These are phyloP conservation scores for Myriosclerotinia curreyana DNA, from an alignment of 2,329 filamentous ascomycete species.

Conservation along the genomic window DNA sequence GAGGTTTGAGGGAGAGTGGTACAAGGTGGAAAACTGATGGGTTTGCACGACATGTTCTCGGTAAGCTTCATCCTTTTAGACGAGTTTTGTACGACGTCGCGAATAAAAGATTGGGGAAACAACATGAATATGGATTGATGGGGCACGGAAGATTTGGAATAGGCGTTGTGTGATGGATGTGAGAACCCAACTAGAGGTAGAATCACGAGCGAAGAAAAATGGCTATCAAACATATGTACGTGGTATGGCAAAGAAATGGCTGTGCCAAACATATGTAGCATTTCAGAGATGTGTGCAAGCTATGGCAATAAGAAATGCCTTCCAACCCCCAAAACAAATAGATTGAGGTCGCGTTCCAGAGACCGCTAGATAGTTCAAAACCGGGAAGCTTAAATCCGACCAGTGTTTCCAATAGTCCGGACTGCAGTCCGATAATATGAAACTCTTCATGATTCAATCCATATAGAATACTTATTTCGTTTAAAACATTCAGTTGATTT, in stretches of 20 bases:
- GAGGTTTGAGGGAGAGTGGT: neutral
- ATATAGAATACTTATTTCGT: too few species aligned
- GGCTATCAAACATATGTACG: neutral
- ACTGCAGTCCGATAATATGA: too few species aligned
- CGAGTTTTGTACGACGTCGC: neutral
- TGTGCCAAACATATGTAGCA: neutral
- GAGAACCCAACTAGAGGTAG: neutral
- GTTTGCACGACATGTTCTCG: constrained; percentile 1
- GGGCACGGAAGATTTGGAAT: neutral
- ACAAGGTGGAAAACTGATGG: neutral
- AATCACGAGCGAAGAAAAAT: neutral
- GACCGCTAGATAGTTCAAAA: neutral
- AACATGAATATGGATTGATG: neutral
- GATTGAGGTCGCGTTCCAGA: neutral
- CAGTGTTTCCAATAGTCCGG: too few species aligned
- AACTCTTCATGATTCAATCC: too few species aligned
- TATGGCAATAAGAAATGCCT: neutral
- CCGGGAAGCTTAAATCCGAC: neutral
- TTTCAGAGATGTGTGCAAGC: neutral
- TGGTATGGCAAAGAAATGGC: too few species aligned
- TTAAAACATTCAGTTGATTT: too few species aligned
- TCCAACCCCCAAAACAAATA: neutral
- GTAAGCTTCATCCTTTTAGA: neutral
- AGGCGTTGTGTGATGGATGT: neutral
- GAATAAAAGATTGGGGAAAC: neutral